Evolutionary conservation across 495 filamentous ascomycete species (phyloP), one percentile per base, ranked within the genome.

Genomic region (Antarctomyces pellizariae): DNA sequence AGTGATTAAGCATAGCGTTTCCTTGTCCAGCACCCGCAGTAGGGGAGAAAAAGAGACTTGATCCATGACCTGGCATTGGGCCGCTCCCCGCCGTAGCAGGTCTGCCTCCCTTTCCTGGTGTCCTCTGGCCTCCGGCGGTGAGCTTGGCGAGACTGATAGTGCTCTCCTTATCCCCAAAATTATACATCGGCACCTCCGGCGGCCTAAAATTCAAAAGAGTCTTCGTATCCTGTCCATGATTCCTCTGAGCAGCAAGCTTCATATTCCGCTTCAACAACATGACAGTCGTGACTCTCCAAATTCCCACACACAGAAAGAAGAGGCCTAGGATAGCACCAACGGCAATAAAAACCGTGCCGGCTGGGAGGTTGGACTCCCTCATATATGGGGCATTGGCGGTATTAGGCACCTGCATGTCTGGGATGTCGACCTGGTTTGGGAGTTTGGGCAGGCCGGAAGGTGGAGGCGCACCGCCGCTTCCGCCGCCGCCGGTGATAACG

Each of bases 321-420:
- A 82, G 67, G 16, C 74, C 89, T 3, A 97, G 62, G 16, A 71
- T 71, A 11, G 80, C 77, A 24, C 89, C 86, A 11, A 93, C 89
- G 21, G 62, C 69, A 42, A 97, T 97, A 54, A 97, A 97, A 17
- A 97, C 71, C 13, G 86, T 93, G 10, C 86, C 86, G 50, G 95
- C 79, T 0, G 86, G 86, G 5, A 82, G 60, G 23, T 57, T 72
- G n/a, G 79, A 83, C 42, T 73, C 71, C 41, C 89, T 77, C 82
- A 97, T 92, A 45, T 78, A 97, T 15, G 89, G 86, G 13, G 86
- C 86, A 46, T 71, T 62, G 7, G 64, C 56, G 1, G 76, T 92
- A 7, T 79, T 71, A 3, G 86, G 86, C 19, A 92, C 67, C 9
- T 62, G 61, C 2, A 77, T 53, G 3, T 66, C 45, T 5, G 74